Percentiles rank a stretch among this genome's conserved stretches.
Evolutionary conservation across 371 early-diverging fungal species (phyloP).

Genomic region (Saksenaea oblongispora): DNA sequence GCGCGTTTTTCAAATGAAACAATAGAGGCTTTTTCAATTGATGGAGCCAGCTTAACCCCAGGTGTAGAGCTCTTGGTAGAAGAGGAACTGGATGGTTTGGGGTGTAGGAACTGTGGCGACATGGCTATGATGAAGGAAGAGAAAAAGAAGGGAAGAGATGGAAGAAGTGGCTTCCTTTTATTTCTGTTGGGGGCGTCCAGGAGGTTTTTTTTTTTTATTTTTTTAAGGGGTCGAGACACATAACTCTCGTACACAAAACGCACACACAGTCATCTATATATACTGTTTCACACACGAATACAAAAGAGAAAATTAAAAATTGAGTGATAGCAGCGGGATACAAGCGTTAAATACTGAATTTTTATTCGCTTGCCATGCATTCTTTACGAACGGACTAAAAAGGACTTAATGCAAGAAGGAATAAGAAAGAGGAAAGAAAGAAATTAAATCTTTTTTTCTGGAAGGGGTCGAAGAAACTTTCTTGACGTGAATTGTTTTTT

Average conservation of each 20-base stretch:
- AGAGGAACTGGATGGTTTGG: not conserved
- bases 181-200: not conserved
- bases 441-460: constrained; percentile 1
- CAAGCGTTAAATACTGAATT: not conserved
- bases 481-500: not conserved
- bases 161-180: not conserved
- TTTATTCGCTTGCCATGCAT: not conserved
- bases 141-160: not conserved
- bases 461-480: not conserved
- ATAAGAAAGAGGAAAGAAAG: not conserved
- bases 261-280: not conserved
- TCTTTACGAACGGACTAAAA: not conserved
- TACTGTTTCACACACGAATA: too few species aligned
- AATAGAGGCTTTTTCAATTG: constrained; percentile 21
- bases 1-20: constrained; percentile 15
- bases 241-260: not conserved
- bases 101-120: not conserved
- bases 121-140: not conserved
- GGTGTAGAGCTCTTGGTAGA: constrained; percentile 11
- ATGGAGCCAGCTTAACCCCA: constrained; percentile 29
- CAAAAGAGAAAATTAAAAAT: too few species aligned
- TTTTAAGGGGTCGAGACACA: constrained; percentile 1
- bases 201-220: not conserved
- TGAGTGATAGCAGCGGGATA: too few species aligned
- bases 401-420: constrained; percentile 1